phyloP scores from a whole-genome alignment of 1,284 basidiomycete genomes.

The Xerocomus tenax region DNA sequence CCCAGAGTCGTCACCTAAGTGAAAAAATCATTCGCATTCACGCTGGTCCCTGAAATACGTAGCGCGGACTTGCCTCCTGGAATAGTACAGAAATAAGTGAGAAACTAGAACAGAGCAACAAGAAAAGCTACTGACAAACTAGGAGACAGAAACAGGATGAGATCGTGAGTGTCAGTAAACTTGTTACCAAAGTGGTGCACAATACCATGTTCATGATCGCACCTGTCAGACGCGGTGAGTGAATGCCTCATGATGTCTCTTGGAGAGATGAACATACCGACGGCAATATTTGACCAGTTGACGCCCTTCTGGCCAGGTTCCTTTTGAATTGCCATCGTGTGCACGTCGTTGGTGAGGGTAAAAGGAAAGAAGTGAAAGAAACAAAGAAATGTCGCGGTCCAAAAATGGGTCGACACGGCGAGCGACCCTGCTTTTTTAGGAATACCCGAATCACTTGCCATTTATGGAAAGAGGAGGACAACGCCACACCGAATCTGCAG shows the following conservation, averaged over 20 bases:
- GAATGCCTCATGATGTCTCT: slow-evolving; percentile 1
- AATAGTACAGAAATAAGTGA: slow-evolving; percentile 14
- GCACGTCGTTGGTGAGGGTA: slow-evolving; percentile 18
- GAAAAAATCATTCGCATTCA: slow-evolving; percentile 6
- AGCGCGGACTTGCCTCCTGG: slow-evolving; percentile 40
- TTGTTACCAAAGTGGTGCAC: slow-evolving; percentile 3
- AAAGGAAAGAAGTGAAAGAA: slow-evolving; percentile 12
- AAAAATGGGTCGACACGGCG: slow-evolving; percentile 11
- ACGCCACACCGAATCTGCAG: not conserved
- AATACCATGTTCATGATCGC: slow-evolving; percentile 92
- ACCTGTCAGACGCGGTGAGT: slow-evolving; percentile 44
- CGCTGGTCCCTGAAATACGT: not conserved
- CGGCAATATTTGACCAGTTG: slow-evolving; percentile 98
- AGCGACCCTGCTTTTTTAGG: slow-evolving; percentile 5
- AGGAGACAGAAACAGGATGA: not conserved
- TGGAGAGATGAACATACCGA: slow-evolving; percentile 53
- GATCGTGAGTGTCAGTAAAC: slow-evolving; percentile 7
- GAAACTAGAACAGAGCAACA: slow-evolving; percentile 8
- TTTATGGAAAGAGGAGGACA: not conserved
- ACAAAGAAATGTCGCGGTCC: slow-evolving; percentile 15
- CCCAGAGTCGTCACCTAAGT: slow-evolving; percentile 88
- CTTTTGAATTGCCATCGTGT: slow-evolving; percentile 64
- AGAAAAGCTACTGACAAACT: slow-evolving; percentile 26
- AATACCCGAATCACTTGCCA: slow-evolving; percentile 3
- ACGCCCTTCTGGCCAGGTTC: slow-evolving; percentile 90